These are phyloP conservation scores for Cyclaneusma minus DNA, from an alignment of 2,329 filamentous ascomycete species.

Conservation along the genomic window DNA sequence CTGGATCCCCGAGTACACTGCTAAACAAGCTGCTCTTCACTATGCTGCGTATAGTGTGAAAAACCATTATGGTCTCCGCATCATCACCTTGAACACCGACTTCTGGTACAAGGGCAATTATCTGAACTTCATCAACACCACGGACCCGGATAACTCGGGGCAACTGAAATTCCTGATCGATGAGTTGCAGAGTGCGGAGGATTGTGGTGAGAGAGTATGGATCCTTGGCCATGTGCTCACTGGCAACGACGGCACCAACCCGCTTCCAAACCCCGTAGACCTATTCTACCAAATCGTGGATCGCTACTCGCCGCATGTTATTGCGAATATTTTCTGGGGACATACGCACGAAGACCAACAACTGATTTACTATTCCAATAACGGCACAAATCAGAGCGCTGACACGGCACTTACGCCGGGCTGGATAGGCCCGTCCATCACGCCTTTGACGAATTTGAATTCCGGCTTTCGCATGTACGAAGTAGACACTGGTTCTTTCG, in stretches of 20 bases:
- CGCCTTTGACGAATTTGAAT: conserved; percentile 37
- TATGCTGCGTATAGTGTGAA: conserved; percentile 40
- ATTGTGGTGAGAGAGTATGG: conserved; percentile 35
- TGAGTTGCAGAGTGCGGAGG: conserved; percentile 35
- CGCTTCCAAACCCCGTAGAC: conserved; percentile 34
- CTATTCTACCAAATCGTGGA: conserved; percentile 39
- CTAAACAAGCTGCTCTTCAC: conserved; percentile 31
- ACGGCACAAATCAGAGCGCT: conserved; percentile 25
- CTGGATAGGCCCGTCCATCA: conserved; percentile 35
- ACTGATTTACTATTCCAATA: conserved; percentile 37
- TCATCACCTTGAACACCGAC: conserved; percentile 37
- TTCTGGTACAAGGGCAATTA: conserved; percentile 29
- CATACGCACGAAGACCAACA: conserved; percentile 39
- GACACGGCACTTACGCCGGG: conserved; percentile 29
- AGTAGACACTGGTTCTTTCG: conserved; percentile 35
- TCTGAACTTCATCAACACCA: conserved; percentile 35
- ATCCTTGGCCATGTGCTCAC: conserved; percentile 36
- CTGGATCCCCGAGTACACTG: conserved; percentile 31
- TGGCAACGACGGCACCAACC: conserved; percentile 39
- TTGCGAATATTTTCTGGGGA: conserved; percentile 37
- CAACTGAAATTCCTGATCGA: conserved; percentile 31
- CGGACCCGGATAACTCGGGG: conserved; percentile 31
- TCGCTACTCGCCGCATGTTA: conserved; percentile 36
- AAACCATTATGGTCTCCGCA: conserved; percentile 32
- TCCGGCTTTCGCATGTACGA: conserved; percentile 36